A percentile compares a stretch with the other conserved stretches of the same genome.
Conservation (phyloP, 352 stramenopile species). For the Pythium angustatum region DNA sequence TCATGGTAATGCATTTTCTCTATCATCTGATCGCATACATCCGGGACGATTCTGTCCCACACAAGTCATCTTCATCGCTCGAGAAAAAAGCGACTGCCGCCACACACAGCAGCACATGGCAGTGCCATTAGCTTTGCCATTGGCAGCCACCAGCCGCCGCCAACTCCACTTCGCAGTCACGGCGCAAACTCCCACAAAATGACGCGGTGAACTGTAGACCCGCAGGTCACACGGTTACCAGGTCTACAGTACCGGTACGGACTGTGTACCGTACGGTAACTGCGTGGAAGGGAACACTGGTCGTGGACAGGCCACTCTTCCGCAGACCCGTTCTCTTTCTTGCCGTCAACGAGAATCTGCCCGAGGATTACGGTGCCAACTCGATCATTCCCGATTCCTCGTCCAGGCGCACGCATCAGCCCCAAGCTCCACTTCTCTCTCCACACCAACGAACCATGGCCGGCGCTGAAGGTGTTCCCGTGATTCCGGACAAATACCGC, state of each 20-base stretch:
- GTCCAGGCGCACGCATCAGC: background rate
- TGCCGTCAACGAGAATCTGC: background rate
- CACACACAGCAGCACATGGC: too few relatives aligned
- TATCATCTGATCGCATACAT: background rate
- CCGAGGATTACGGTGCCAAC: background rate
- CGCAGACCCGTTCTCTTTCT: background rate
- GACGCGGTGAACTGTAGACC: too few relatives aligned
- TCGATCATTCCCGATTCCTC: slow-evolving; percentile 6
- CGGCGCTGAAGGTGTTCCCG: slow-evolving; percentile 39
- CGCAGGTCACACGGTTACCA: too few relatives aligned
- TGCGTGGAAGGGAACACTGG: too few relatives aligned
- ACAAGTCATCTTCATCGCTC: background rate
- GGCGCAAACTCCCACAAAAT: too few relatives aligned
- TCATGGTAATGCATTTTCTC: background rate
- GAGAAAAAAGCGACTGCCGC: background rate
- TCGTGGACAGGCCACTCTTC: too few relatives aligned
- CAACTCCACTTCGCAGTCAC: too few relatives aligned
- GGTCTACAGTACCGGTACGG: too few relatives aligned
- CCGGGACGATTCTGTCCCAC: background rate
- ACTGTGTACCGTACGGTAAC: too few relatives aligned
- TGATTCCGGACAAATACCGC: slow-evolving; percentile 49
- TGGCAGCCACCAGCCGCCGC: slow-evolving; percentile 1
- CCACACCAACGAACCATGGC: slow-evolving; percentile 4
- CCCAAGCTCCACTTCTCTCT: background rate
- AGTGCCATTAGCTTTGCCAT: too few relatives aligned